Conservation (phyloP, 2,329 filamentous ascomycete species). For the Ascocoryne sarcoides region DNA sequence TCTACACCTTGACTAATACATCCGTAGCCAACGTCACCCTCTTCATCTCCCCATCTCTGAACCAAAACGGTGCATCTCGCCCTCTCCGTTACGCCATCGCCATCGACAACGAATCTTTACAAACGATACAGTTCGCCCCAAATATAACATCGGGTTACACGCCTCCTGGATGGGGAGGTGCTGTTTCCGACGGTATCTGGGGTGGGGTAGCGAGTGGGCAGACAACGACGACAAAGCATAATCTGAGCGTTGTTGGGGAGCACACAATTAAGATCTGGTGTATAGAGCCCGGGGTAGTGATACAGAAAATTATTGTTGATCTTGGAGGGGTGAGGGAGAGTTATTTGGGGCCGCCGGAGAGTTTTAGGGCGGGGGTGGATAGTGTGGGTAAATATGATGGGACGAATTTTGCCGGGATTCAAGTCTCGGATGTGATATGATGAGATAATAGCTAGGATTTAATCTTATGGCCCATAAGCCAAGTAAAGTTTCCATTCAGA, state of each 20-base stretch:
- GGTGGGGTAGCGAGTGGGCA: conserved; percentile 18
- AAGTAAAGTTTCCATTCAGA: no score
- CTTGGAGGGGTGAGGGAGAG: conserved; percentile 32
- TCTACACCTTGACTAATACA: conserved; percentile 50
- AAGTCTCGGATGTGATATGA: no score
- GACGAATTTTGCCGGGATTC: conserved; percentile 17
- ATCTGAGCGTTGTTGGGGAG: conserved; percentile 12
- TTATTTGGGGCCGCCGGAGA: conserved; percentile 35
- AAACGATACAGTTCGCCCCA: conserved; percentile 28
- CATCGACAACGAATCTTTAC: conserved; percentile 32
- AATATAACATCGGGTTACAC: conserved; percentile 16
- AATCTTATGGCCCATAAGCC: no score
- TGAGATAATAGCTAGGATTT: no score
- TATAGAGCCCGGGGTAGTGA: conserved; percentile 29
- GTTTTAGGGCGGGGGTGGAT: conserved; percentile 19
- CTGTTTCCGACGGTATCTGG: conserved; percentile 23
- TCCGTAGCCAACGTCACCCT: conserved; percentile 33
- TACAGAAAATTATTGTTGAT: conserved; percentile 35
- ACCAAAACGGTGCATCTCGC: conserved; percentile 37
- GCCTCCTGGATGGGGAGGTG: conserved; percentile 17
- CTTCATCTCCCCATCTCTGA: conserved; percentile 43
- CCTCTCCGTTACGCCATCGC: conserved; percentile 44
- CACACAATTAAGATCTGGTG: conserved; percentile 31
- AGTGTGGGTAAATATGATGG: conserved; percentile 14
- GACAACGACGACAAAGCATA: conserved; percentile 24